These are phyloP conservation scores for Cenchrus americanus DNA, from an alignment of 176 grass and related monocot genomes.

Conservation along the genomic window DNA sequence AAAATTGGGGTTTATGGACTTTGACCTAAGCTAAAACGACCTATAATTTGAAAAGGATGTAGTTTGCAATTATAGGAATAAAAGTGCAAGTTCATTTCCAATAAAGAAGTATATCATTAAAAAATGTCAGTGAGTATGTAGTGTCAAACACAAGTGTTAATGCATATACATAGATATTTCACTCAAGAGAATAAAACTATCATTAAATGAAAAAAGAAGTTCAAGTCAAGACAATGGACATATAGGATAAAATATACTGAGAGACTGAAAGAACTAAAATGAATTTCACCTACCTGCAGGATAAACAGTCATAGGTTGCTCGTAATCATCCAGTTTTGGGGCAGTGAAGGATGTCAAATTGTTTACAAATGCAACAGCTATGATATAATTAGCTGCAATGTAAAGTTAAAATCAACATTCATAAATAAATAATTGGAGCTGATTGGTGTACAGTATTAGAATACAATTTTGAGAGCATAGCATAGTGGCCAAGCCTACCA, in stretches of 20 bases:
- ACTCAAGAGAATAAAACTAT: neutral
- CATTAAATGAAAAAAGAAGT: neutral
- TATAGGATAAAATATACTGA: constrained; percentile 27
- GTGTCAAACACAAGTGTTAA: neutral
- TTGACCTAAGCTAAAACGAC: too few species aligned
- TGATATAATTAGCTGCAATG: constrained; percentile 76
- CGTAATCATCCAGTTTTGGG: constrained; percentile 68
- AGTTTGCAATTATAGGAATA: neutral
- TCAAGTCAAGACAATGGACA: constrained; percentile 14
- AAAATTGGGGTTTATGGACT: too few species aligned
- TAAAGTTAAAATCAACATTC: constrained; percentile 29
- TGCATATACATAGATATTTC: neutral
- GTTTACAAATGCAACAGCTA: constrained; percentile 74
- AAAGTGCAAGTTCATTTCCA: neutral
- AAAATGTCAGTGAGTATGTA: neutral
- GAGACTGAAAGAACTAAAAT: neutral
- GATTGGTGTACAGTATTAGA: neutral
- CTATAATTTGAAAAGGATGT: too few species aligned
- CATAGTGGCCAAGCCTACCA: constrained; percentile 49
- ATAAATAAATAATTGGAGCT: constrained; percentile 6
- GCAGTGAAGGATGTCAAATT: constrained; percentile 41
- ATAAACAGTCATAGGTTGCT: constrained; percentile 48
- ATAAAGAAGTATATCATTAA: neutral
- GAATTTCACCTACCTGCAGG: constrained; percentile 59
- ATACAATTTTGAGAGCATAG: constrained; percentile 24